Evolutionary conservation across 176 grass and related monocot genomes (phyloP).

Genomic region (Zizania latifolia): DNA sequence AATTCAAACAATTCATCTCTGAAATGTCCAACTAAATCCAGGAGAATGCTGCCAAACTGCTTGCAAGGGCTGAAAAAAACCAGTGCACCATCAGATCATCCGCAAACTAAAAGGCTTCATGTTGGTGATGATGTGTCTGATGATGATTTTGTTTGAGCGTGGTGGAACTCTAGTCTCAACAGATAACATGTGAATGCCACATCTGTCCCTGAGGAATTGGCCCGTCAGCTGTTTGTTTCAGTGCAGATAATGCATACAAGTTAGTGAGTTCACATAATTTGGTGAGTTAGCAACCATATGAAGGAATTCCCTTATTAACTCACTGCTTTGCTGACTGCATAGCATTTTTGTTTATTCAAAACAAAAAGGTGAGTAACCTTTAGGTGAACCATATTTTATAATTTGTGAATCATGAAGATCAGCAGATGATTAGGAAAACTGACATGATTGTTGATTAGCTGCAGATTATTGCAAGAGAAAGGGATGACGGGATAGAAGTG

Average conservation of each 20-base stretch:
- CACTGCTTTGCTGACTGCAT: background rate
- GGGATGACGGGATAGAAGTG: background rate
- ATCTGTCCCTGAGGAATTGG: background rate
- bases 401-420: background rate
- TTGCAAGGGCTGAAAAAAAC: slow-evolving; percentile 46
- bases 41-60: slow-evolving; percentile 30
- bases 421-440: background rate
- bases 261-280: background rate
- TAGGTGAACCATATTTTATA: slow-evolving; percentile 6
- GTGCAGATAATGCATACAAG: slow-evolving; percentile 11
- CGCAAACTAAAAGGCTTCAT: slow-evolving; percentile 53
- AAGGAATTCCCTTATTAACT: background rate
- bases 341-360: background rate
- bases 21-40: slow-evolving; percentile 34
- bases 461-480: slow-evolving; percentile 28
- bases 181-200: slow-evolving; percentile 23
- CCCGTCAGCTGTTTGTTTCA: background rate
- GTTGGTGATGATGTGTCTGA: slow-evolving; percentile 62
- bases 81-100: slow-evolving; percentile 37
- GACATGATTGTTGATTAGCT: slow-evolving; percentile 13
- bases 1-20: slow-evolving; percentile 44
- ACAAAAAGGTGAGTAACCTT: background rate
- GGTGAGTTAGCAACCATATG: background rate
- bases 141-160: slow-evolving; percentile 81
- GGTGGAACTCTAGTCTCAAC: background rate